Base-by-base conservation (phyloP, 2,329 filamentous ascomycete genomes). In the Camillea tinctor region DNA sequence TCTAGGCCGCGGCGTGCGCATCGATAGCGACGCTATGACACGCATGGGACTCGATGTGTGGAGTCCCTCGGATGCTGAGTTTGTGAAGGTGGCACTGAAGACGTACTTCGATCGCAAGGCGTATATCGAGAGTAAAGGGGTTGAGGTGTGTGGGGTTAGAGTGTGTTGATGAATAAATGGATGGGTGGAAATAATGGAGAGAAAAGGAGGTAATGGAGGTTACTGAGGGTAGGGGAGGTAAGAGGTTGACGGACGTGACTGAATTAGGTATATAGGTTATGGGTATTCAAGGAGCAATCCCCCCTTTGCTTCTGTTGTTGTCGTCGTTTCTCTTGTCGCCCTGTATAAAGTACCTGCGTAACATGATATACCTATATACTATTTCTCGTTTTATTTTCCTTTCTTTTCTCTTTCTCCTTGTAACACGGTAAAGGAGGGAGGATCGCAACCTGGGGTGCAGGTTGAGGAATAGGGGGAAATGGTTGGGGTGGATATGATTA, bases 31-130 rank as follows among this genome's bases (percentile, higher is more conserved):
- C 23, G 86, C 90, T 57, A 73, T 94, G 54, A 82, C 85, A 60
- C 79, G 81, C 52, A 89, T 94, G 86, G 91, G 91, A 0, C 80
- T 95, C 20, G 91, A 95, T 68, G 81, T 88, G 0, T 95, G 91
- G 90, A 93, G 89, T 71, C 79, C 82, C 30, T 79, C 79, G 17
- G 91, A 94, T 71, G 84, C 84, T n/a, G 79, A 79, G 2, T 94
- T 93, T 69, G 82, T 92, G 17, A 78, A 78, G 63, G 86, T 88
- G 57, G 77, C 90, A 55, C 77, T 85, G 51, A 80, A 74, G 63
- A 75, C 84, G 64, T 94, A 91, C 76, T 93, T 92, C 75, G 85
- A 80, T 26, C 79, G 88, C 17, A 74, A 80, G 52, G 87, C 86
- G 9, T 80, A 81, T 65, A 84, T 92, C 20, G 84, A 91, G 71